These are phyloP conservation scores for Flaveria floridana DNA, from an alignment of 140 eudicot genomes.

Conservation along the genomic window DNA sequence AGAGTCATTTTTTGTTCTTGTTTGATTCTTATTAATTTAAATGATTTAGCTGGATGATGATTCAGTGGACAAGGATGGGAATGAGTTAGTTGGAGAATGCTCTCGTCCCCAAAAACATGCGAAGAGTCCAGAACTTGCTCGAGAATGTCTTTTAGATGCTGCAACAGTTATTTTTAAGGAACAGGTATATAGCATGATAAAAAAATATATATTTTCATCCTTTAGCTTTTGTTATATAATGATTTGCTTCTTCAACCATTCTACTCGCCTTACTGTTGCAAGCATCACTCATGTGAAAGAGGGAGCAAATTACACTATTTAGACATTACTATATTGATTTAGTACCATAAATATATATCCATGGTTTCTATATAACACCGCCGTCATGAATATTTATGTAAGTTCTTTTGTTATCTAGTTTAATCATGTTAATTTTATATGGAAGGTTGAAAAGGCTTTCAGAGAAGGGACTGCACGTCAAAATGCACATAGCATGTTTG, in stretches of 20 bases:
- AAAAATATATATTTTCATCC: slow-evolving; percentile 12
- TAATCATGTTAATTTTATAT: slow-evolving; percentile 17
- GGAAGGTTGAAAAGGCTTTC: slow-evolving; percentile 91
- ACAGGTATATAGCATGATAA: slow-evolving; percentile 56
- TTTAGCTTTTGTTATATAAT: background rate
- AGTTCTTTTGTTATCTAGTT: background rate
- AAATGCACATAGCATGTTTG: slow-evolving; percentile 96
- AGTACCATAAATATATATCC: background rate
- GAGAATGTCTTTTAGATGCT: slow-evolving; percentile 94
- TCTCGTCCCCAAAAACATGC: slow-evolving; percentile 99
- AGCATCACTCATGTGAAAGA: background rate
- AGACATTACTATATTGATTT: background rate
- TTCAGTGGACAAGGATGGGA: slow-evolving; percentile 95
- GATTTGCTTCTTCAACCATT: background rate
- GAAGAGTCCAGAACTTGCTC: slow-evolving; percentile 98
- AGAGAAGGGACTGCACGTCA: slow-evolving; percentile 97
- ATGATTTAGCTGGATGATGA: slow-evolving; percentile 75
- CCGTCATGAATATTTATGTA: background rate
- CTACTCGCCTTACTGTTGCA: background rate
- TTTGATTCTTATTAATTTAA: slow-evolving; percentile 14
- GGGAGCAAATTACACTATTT: background rate
- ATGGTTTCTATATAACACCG: background rate
- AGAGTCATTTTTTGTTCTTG: background rate
- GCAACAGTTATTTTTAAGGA: slow-evolving; percentile 96
- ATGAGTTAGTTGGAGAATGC: slow-evolving; percentile 90